Conservation (phyloP, 208 protist genomes). For the Trypanosoma scelopori region DNA sequence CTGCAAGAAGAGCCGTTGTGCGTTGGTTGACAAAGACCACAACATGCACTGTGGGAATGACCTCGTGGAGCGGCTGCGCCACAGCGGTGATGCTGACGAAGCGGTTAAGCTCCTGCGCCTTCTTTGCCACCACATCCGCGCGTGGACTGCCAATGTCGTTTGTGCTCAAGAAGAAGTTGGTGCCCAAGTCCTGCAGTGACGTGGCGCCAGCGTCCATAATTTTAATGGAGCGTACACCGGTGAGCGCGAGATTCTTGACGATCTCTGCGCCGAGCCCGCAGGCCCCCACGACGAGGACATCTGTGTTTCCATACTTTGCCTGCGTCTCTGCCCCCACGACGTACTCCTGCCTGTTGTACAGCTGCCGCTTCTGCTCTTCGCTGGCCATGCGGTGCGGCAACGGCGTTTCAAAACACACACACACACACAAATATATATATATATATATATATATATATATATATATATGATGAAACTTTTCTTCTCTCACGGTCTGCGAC, state of each 20-base stretch:
- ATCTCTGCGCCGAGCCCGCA: conserved; percentile 85
- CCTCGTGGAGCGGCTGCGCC: conserved; percentile 10
- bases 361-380: conserved; percentile 72
- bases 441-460: no score
- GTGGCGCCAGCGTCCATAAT: conserved; percentile 56
- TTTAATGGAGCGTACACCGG: conserved; percentile 71
- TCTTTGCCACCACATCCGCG: conserved; percentile 43
- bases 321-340: conserved; percentile 90
- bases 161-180: conserved; percentile 77
- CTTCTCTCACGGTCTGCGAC: background rate
- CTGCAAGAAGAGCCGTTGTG: conserved; percentile 49
- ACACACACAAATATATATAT: no score
- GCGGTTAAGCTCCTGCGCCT: conserved; percentile 87
- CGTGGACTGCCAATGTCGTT: conserved; percentile 65
- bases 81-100: conserved; percentile 74
- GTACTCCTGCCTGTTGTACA: conserved; percentile 94
- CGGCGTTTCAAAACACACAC: no score
- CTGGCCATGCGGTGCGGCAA: conserved; percentile 21
- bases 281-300: conserved; percentile 86
- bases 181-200: conserved; percentile 61
- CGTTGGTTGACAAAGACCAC: conserved; percentile 78
- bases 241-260: conserved; percentile 90
- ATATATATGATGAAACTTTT: no score
- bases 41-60: conserved; percentile 55
- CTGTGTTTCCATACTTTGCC: conserved; percentile 75